phyloP scores from a whole-genome alignment of 495 filamentous ascomycete species.

The Annulohypoxylon nitens region DNA sequence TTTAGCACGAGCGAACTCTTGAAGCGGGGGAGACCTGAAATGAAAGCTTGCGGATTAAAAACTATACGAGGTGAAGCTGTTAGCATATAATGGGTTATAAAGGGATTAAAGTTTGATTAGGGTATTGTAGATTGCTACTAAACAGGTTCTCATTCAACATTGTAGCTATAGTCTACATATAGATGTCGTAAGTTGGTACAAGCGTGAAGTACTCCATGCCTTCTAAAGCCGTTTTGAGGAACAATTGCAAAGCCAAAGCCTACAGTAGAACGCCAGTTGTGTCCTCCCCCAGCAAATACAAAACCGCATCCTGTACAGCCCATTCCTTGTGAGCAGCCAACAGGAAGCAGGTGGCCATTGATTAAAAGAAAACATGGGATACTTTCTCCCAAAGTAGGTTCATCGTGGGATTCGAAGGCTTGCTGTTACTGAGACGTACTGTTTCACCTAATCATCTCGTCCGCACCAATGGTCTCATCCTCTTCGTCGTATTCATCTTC shows the following conservation, averaged over 20 bases:
- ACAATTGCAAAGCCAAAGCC: conserved; percentile 23
- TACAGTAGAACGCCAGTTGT: conserved; percentile 16
- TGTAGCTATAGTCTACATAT: conserved; percentile 26
- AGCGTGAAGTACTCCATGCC: conserved; percentile 21
- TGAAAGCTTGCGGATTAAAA: conserved; percentile 17
- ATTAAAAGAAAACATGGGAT: not conserved
- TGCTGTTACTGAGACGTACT: not conserved
- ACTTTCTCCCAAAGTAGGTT: not conserved
- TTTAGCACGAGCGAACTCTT: not conserved
- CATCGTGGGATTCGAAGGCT: conserved; percentile 5
- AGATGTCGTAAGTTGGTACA: conserved; percentile 27
- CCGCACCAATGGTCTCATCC: conserved; percentile 55
- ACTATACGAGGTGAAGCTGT: conserved; percentile 1
- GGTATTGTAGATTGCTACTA: not conserved
- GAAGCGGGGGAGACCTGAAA: conserved; percentile 15
- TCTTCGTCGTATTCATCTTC: conserved; percentile 47
- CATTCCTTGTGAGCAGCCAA: not conserved
- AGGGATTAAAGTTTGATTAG: not conserved
- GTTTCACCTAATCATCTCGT: conserved; percentile 49
- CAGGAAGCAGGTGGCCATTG: not conserved
- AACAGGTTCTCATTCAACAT: conserved; percentile 7
- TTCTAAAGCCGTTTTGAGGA: conserved; percentile 5
- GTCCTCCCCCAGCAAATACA: conserved; percentile 17
- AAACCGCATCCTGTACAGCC: conserved; percentile 24
- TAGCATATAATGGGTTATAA: not conserved